Evolutionary conservation across 768 basidiomycete genomes (phyloP), one percentile per base, ranked within the genome.

Genomic region (Rhizopogon roseolus): DNA sequence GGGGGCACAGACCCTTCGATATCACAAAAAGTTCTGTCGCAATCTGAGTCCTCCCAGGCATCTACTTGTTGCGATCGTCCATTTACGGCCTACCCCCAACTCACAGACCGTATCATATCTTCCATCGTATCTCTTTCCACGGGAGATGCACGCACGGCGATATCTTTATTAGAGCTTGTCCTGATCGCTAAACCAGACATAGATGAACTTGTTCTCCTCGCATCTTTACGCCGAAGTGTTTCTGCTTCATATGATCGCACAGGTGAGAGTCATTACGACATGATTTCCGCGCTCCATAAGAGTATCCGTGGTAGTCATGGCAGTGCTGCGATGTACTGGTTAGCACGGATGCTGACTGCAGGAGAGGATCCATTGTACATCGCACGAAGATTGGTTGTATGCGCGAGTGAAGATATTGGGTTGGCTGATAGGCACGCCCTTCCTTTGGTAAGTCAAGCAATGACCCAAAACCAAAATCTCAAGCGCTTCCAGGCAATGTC

Each of bases 391-490:
- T 80, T 90, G 74, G 75, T 88, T 4, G 87, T 91, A 6, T 84
- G 88, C 59, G 90, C 92, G 2, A 89, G 88, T 57, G 92, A 94
- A 66, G 92, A 94, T 63, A 80, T 94, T 39, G 91, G 92, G 0
- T 71, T 91, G 6, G 90, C 90, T 27, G 88, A 93, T 67, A 77
- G 75, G 39, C 78, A 83, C n/a, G 89, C 88, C 0, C 73, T 94
- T 9, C 86, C 88, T 8, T 69, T 92, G 57, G 89, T 85, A 54
- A 54, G 81, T 49, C 37, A 44, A 50, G 53, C 22, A 29, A 27
- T 16, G 25, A 44, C 11, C 14, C 41, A 62, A 7, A 61, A 65
- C 44, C 64, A 37, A 2, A 34, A 32, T 32, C 13, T 52, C 6
- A 27, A n/a, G 22, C 17, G 28, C 53, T 40, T 52, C 7, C 36